Conservation (phyloP, 75 land plant species). For the Adiantum capillusveneris region DNA sequence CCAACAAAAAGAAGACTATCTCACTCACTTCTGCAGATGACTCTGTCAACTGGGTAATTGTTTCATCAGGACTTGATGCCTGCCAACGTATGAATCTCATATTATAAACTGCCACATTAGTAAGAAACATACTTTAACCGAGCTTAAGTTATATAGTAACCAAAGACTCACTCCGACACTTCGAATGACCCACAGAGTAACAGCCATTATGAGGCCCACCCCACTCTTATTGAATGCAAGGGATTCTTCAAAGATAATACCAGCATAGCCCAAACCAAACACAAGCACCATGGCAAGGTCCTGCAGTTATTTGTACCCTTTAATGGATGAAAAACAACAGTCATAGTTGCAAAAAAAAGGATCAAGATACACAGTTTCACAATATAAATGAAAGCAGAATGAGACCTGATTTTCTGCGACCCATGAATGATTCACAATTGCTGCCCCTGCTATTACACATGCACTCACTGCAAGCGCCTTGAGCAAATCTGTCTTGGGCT, state of each 20-base stretch:
- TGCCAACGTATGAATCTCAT: constrained; percentile 10
- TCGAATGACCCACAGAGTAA: constrained; percentile 84
- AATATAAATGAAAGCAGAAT: not conserved
- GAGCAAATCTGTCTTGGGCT: constrained; percentile 81
- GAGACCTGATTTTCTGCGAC: constrained; percentile 93
- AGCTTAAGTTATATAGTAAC: no score
- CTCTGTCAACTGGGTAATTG: constrained; percentile 59
- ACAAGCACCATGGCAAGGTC: constrained; percentile 79
- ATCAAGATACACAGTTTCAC: not conserved
- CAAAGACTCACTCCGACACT: constrained; percentile 68
- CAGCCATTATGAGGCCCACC: constrained; percentile 95
- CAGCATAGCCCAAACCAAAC: constrained; percentile 79
- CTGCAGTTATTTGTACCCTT: constrained; percentile 41
- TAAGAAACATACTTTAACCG: not conserved
- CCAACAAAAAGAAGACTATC: constrained; percentile 92
- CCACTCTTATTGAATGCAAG: constrained; percentile 97
- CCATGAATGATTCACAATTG: constrained; percentile 91
- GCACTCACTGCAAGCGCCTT: constrained; percentile 75
- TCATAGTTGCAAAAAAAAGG: constrained; percentile 3
- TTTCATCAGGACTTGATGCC: constrained; percentile 77
- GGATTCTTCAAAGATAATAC: constrained; percentile 94
- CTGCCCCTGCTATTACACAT: constrained; percentile 46
- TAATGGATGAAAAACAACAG: no score
- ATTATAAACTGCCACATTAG: no score
- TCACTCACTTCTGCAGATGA: constrained; percentile 89